These are phyloP conservation scores for Batrachochytrium dendrobatidis DNA, from an alignment of 371 early-diverging fungal species.

Conservation along the genomic window DNA sequence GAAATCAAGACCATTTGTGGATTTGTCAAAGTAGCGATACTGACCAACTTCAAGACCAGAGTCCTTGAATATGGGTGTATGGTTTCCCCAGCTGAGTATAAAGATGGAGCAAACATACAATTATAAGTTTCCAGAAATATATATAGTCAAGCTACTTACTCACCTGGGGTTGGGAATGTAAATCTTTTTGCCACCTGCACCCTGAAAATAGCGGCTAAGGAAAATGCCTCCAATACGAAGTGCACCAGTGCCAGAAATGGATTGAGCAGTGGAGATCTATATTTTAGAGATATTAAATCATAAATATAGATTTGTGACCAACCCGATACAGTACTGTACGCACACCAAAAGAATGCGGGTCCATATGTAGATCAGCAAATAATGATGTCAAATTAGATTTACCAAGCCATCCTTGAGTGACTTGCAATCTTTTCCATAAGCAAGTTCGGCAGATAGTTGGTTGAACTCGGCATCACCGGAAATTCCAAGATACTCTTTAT, in stretches of 20 bases:
- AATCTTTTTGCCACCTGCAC: constrained; percentile 76
- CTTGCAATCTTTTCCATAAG: constrained; percentile 73
- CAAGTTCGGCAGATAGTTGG: constrained; percentile 74
- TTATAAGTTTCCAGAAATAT: not conserved
- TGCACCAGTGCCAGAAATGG: constrained; percentile 96
- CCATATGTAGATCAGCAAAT: not conserved
- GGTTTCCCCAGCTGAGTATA: constrained; percentile 84
- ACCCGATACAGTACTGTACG: no score
- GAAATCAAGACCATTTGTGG: constrained; percentile 89
- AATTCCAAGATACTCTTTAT: constrained; percentile 96
- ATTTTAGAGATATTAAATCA: not conserved
- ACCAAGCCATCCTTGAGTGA: constrained; percentile 65
- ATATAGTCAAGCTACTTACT: not conserved
- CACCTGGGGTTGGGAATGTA: constrained; percentile 86
- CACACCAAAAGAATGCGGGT: no score
- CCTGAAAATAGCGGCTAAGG: constrained; percentile 71
- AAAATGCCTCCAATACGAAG: constrained; percentile 92
- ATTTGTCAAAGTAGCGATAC: constrained; percentile 93
- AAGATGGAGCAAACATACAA: constrained; percentile 1
- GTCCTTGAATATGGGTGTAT: constrained; percentile 87
- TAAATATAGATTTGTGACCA: no score
- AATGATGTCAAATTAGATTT: constrained; percentile 9
- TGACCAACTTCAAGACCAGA: constrained; percentile 76
- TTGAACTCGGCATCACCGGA: constrained; percentile 84
- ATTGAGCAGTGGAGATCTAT: constrained; percentile 81